Conservation (phyloP, 768 basidiomycete genomes). For the Lentinula aciculospora region DNA sequence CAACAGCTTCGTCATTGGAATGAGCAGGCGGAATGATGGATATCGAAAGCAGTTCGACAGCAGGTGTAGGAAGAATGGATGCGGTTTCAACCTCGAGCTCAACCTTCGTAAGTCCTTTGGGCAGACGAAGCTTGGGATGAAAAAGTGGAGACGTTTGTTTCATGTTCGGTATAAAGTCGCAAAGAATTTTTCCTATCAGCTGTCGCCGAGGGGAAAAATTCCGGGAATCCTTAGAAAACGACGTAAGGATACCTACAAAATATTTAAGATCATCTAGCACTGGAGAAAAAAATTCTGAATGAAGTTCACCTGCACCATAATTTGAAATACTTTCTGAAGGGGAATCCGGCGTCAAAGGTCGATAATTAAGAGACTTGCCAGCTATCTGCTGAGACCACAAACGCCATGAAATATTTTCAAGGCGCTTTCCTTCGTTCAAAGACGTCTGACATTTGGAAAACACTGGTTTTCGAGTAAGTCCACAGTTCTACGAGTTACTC, state of each 20-base stretch:
- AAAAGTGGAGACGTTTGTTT: background rate
- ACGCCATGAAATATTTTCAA: constrained; percentile 88
- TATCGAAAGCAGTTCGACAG: constrained; percentile 4
- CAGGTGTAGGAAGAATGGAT: constrained; percentile 4
- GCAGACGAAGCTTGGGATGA: background rate
- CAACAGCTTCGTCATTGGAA: background rate
- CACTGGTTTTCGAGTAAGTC: constrained; percentile 28
- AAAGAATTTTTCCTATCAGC: constrained; percentile 10
- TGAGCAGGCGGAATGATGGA: constrained; percentile 6
- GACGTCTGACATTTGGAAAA: constrained; percentile 82
- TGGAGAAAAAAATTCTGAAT: background rate
- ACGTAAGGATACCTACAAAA: background rate
- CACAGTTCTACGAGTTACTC: background rate
- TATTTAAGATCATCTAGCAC: background rate
- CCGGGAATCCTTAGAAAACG: background rate
- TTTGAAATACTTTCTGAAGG: background rate
- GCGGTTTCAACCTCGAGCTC: background rate
- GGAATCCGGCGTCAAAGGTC: constrained; percentile 21
- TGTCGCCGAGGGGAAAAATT: background rate
- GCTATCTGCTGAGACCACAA: constrained; percentile 70
- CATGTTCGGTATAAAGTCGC: constrained; percentile 5
- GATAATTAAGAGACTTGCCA: constrained; percentile 22
- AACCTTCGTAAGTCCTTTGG: background rate
- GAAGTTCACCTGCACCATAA: background rate
- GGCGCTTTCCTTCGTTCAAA: constrained; percentile 70